Percentiles rank a stretch among this genome's conserved stretches.
These are phyloP conservation scores for Kernera saxatilis DNA, from an alignment of 345 rosid genomes.

Conservation along the genomic window DNA sequence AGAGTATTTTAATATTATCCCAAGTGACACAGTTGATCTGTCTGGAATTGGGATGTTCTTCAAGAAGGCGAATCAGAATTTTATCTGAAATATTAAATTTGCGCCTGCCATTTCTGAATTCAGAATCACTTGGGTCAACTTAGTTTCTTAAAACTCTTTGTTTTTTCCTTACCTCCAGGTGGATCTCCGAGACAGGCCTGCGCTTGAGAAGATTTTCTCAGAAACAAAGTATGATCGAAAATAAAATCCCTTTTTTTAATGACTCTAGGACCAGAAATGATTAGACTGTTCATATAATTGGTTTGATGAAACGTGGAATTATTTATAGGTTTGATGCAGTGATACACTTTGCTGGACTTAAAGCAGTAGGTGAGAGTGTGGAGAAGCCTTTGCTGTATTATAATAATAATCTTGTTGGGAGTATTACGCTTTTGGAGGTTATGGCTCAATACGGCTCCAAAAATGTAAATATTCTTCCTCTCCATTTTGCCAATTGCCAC, in stretches of 20 bases:
- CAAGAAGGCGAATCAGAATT: neutral
- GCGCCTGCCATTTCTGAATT: neutral
- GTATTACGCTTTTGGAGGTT: constrained; percentile 73
- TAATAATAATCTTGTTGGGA: constrained; percentile 78
- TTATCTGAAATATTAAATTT: neutral
- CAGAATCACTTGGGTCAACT: neutral
- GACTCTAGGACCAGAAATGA: neutral
- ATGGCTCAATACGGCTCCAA: constrained; percentile 86
- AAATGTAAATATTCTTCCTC: constrained; percentile 41
- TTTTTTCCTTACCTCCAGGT: constrained; percentile 40
- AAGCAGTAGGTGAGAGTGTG: constrained; percentile 98
- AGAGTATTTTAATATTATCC: neutral
- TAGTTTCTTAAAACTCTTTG: neutral
- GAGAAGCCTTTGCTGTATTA: constrained; percentile 76
- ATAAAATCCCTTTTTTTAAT: neutral
- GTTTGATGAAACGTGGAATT: constrained; percentile 17
- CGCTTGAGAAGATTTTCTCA: constrained; percentile 64
- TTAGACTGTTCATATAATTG: constrained; percentile 4
- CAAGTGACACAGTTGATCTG: constrained; percentile 12
- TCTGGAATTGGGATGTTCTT: constrained; percentile 14
- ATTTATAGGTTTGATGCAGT: constrained; percentile 82
- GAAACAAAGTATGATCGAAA: constrained; percentile 47
- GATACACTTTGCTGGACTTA: constrained; percentile 96
- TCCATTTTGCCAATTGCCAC: neutral
- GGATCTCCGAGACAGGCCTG: constrained; percentile 82